Percentiles rank a stretch among this genome's conserved stretches.
These are phyloP conservation scores for Rosa chinensis DNA, from an alignment of 306 rosid species.

Conservation along the genomic window DNA sequence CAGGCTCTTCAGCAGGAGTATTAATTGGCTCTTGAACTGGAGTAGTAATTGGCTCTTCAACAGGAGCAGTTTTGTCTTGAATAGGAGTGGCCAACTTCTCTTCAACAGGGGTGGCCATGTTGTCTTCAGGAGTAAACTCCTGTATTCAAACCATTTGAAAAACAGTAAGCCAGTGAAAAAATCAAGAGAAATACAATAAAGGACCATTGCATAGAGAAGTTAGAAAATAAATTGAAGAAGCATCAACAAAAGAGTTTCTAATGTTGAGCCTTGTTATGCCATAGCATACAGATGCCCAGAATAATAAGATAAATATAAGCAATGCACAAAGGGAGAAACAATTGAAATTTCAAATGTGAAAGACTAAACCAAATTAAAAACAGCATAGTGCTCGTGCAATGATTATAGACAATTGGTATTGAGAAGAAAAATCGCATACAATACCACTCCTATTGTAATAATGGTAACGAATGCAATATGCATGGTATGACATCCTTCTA, in stretches of 20 bases:
- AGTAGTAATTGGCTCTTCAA: background rate
- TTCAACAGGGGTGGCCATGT: constrained; percentile 34
- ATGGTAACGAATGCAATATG: background rate
- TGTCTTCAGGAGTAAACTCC: constrained; percentile 35
- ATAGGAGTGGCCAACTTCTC: background rate
- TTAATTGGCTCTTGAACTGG: background rate
- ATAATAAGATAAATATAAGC: background rate
- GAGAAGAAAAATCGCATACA: background rate
- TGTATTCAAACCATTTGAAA: constrained; percentile 6
- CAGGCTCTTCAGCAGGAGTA: background rate
- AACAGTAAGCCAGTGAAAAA: background rate
- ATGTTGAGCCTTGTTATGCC: background rate
- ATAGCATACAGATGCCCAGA: background rate
- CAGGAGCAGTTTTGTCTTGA: background rate
- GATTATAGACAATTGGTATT: background rate
- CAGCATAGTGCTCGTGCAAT: background rate
- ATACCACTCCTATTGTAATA: background rate
- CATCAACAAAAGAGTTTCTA: background rate
- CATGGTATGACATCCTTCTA: background rate
- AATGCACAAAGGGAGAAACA: background rate
- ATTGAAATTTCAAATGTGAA: background rate
- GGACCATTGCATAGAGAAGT: background rate
- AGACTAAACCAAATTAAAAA: constrained; percentile 3
- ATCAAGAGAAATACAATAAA: background rate
- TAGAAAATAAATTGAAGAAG: background rate